Evolutionary conservation across 495 filamentous ascomycete genomes (phyloP).

Genomic region (Aspergillus taichungensis): DNA sequence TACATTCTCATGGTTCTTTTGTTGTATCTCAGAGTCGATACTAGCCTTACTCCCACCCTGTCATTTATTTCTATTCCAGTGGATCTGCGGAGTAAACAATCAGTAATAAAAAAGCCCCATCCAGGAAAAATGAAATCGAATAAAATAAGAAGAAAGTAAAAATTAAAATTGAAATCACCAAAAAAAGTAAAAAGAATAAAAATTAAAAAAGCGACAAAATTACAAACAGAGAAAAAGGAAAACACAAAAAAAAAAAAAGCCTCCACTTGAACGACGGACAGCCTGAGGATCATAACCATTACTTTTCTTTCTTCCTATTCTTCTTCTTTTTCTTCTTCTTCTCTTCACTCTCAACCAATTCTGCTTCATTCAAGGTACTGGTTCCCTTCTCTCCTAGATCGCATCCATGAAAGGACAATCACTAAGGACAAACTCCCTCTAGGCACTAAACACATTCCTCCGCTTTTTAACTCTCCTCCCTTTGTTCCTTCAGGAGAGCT

Average conservation of each 20-base stretch:
- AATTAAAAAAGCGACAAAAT: conserved; percentile 12
- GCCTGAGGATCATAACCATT: too few species aligned
- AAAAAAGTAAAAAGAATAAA: conserved; percentile 13
- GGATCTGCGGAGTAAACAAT: background rate
- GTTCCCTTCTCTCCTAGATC: background rate
- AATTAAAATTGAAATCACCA: conserved; percentile 8
- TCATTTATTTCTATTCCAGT: background rate
- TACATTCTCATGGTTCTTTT: too few species aligned
- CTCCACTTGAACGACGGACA: background rate
- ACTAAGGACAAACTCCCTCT: background rate
- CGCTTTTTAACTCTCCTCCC: conserved; percentile 18
- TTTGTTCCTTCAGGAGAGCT: conserved; percentile 12
- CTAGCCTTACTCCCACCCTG: background rate
- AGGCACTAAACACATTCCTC: conserved; percentile 9
- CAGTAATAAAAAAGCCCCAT: conserved; percentile 8
- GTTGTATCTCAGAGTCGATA: background rate
- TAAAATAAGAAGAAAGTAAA: conserved; percentile 13
- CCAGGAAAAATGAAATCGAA: conserved; percentile 17
- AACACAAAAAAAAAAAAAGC: conserved; percentile 25
- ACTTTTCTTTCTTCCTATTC: conserved; percentile 5
- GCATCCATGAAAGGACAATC: background rate
- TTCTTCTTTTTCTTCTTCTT: conserved; percentile 1
- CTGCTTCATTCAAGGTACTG: background rate
- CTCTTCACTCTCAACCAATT: background rate
- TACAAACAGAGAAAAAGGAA: conserved; percentile 39